Evolutionary conservation across 116 monocot species (phyloP).

Genomic region (Posidonia oceanica): DNA sequence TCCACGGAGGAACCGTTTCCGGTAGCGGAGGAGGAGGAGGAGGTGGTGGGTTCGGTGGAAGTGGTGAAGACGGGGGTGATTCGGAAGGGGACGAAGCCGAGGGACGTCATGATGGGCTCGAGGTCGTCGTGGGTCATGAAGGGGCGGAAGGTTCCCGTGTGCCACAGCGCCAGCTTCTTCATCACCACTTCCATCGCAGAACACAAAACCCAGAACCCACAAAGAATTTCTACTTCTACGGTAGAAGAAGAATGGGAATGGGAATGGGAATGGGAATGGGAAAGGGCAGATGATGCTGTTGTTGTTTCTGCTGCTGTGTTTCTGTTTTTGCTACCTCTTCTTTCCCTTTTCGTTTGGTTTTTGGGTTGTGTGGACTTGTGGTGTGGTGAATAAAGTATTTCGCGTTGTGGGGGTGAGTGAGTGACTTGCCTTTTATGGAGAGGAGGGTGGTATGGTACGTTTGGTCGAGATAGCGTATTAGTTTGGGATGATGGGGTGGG

Average conservation of each 20-base stretch:
- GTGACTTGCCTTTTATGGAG: too few relatives aligned
- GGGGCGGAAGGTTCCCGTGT: conserved; percentile 75
- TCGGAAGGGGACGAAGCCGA: conserved; percentile 46
- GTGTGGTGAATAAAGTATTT: too few relatives aligned
- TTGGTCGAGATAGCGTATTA: too few relatives aligned
- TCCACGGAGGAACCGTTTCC: neutral
- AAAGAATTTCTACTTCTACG: too few relatives aligned
- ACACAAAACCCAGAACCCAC: too few relatives aligned
- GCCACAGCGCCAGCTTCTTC: conserved; percentile 83
- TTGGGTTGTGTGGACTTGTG: too few relatives aligned
- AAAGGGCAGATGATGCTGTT: neutral
- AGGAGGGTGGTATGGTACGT: too few relatives aligned
- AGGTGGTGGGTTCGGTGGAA: neutral
- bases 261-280: neutral
- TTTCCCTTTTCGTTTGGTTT: too few relatives aligned
- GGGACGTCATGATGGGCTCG: conserved; percentile 67
- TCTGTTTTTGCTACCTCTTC: too few relatives aligned
- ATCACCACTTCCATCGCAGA: conserved; percentile 45
- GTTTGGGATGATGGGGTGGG: too few relatives aligned
- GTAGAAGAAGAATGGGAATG: neutral
- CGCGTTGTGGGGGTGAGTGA: too few relatives aligned
- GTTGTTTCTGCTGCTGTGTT: too few relatives aligned
- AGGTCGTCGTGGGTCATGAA: conserved; percentile 79
- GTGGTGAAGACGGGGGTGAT: neutral
- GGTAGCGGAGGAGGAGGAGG: conserved; percentile 1